phyloP scores from a whole-genome alignment of 2,329 filamentous ascomycete species.

The Colletotrichum chlorophyti region DNA sequence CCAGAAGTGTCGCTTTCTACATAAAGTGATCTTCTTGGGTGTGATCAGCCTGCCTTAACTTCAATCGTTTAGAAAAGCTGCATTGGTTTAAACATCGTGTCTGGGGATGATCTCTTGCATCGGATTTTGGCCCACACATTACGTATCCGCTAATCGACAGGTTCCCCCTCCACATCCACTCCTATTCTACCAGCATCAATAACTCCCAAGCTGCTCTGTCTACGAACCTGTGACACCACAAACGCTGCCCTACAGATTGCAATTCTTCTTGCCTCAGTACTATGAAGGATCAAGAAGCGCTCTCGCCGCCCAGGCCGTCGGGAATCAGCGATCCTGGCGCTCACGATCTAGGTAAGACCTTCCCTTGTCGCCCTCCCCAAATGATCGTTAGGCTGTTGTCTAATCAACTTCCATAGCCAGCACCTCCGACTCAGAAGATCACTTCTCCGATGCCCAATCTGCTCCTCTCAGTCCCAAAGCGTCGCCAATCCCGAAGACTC shows the following conservation, averaged over 20 bases:
- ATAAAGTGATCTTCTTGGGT: constrained; percentile 6
- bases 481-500: constrained; percentile 64
- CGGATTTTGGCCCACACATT: constrained; percentile 26
- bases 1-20: constrained; percentile 11
- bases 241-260: background rate
- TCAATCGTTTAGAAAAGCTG: background rate
- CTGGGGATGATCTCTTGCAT: constrained; percentile 10
- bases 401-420: constrained; percentile 47
- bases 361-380: constrained; percentile 5
- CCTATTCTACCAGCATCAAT: constrained; percentile 26
- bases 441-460: constrained; percentile 72
- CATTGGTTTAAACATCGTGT: background rate
- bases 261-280: background rate
- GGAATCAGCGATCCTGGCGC: constrained; percentile 63
- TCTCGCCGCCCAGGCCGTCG: constrained; percentile 47
- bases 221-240: constrained; percentile 3
- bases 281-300: constrained; percentile 44
- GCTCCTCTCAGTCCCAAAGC: constrained; percentile 49
- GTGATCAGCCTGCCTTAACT: constrained; percentile 7
- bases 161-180: constrained; percentile 20
- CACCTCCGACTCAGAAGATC: constrained; percentile 71
- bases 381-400: constrained; percentile 17
- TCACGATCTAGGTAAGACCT: constrained; percentile 60
- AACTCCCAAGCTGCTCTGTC: background rate
- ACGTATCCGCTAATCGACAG: constrained; percentile 29